phyloP scores from a whole-genome alignment of 2,329 filamentous ascomycete species.

The Cytospora piceicola region DNA sequence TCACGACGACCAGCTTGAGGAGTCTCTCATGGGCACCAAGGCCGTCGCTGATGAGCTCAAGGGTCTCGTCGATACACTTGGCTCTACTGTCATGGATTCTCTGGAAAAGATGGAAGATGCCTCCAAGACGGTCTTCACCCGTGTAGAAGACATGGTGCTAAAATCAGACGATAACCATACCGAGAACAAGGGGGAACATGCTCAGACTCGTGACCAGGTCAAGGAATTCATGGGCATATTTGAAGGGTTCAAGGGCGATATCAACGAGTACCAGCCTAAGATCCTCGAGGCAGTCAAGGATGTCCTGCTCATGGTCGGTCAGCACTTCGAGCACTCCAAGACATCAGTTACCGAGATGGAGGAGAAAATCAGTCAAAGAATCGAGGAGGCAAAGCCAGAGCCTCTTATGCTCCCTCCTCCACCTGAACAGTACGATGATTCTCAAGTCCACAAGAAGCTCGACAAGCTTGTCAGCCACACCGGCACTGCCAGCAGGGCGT shows the following conservation, averaged over 20 bases:
- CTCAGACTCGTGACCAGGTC: conserved; percentile 80
- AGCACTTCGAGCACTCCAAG: conserved; percentile 89
- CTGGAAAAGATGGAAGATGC: conserved; percentile 87
- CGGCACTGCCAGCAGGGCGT: conserved; percentile 68
- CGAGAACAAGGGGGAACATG: conserved; percentile 77
- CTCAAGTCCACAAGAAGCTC: conserved; percentile 37
- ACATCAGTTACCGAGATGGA: conserved; percentile 60
- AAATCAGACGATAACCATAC: conserved; percentile 77
- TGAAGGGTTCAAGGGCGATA: conserved; percentile 75
- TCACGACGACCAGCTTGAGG: conserved; percentile 72
- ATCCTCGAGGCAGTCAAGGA: conserved; percentile 86
- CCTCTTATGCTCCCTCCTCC: conserved; percentile 62
- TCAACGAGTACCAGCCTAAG: conserved; percentile 84
- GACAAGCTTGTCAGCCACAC: conserved; percentile 65
- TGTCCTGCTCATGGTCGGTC: conserved; percentile 77
- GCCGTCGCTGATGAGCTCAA: conserved; percentile 85
- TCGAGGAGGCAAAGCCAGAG: conserved; percentile 64
- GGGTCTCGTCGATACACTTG: conserved; percentile 81
- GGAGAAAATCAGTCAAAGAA: conserved; percentile 61
- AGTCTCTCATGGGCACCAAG: conserved; percentile 75
- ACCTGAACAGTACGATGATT: conserved; percentile 59
- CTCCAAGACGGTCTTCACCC: conserved; percentile 81
- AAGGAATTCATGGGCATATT: conserved; percentile 74
- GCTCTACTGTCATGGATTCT: conserved; percentile 77
- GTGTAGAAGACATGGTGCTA: conserved; percentile 76